Percentiles rank a stretch among this genome's conserved stretches.
Conservation (phyloP, 148 eudicot species). For the Arbutus unedo region DNA sequence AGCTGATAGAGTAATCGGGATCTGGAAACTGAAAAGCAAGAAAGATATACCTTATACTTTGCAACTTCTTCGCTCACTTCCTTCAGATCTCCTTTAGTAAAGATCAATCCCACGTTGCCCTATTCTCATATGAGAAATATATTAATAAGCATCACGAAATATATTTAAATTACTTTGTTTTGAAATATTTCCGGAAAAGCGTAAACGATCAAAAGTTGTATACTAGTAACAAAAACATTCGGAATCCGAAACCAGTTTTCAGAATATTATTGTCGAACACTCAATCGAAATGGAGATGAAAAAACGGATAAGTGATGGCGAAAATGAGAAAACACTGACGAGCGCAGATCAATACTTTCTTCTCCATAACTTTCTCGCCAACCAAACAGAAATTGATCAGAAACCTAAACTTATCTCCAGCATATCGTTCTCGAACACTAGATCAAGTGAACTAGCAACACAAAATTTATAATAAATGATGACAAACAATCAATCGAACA, state of each 20-base stretch:
- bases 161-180: not conserved
- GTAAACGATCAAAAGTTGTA: not conserved
- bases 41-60: constrained; percentile 34
- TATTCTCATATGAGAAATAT: not conserved
- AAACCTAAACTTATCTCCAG: too few relatives aligned
- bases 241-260: not conserved
- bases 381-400: constrained; percentile 6
- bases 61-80: constrained; percentile 47
- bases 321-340: not conserved
- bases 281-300: not conserved
- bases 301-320: not conserved
- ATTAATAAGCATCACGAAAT: not conserved
- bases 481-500: too few relatives aligned
- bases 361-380: not conserved
- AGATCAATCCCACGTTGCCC: constrained; percentile 50
- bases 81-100: constrained; percentile 48
- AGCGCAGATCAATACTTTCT: not conserved
- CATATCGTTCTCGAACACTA: too few relatives aligned
- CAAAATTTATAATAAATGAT: too few relatives aligned
- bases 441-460: too few relatives aligned
- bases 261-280: not conserved
- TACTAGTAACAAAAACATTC: not conserved
- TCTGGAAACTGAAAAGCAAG: not conserved
- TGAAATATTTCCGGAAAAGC: not conserved
- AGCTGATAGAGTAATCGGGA: not conserved